Evolutionary conservation across 345 rosid genomes (phyloP).

Genomic region (Hypericum perforatum): DNA sequence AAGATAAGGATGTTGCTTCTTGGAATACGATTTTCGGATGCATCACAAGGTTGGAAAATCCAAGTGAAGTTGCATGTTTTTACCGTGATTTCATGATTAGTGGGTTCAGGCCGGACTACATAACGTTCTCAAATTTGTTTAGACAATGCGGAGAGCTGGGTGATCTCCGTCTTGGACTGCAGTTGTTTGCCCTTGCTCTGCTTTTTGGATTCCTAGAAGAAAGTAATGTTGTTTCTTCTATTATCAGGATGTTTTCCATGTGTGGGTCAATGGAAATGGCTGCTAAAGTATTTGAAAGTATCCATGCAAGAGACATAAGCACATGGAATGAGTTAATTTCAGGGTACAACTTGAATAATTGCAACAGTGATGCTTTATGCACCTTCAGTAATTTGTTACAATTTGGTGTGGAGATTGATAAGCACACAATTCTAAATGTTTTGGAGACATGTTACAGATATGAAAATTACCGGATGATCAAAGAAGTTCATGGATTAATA

Average conservation of each 20-base stretch:
- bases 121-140: too few relatives aligned
- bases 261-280: constrained; percentile 26
- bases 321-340: constrained; percentile 31
- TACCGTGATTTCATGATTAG: constrained; percentile 18
- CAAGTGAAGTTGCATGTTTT: constrained; percentile 13
- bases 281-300: constrained; percentile 13
- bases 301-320: constrained; percentile 7
- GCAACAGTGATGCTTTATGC: constrained; percentile 15
- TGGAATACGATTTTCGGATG: constrained; percentile 31
- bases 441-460: constrained; percentile 14
- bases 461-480: too few relatives aligned
- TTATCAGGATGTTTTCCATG: constrained; percentile 6
- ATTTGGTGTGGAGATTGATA: constrained; percentile 16
- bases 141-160: too few relatives aligned
- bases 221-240: too few relatives aligned
- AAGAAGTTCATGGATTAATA: too few relatives aligned
- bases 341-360: constrained; percentile 17
- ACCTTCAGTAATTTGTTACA: constrained; percentile 13
- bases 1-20: constrained; percentile 24
- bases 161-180: too few relatives aligned
- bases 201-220: too few relatives aligned
- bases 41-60: constrained; percentile 12
- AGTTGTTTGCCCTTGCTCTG: too few relatives aligned
- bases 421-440: constrained; percentile 19
- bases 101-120: constrained; percentile 11